Evolutionary conservation across 805 yeast genomes (phyloP), one percentile per base, ranked within the genome.

Genomic region (Torulaspora microellipsoides): DNA sequence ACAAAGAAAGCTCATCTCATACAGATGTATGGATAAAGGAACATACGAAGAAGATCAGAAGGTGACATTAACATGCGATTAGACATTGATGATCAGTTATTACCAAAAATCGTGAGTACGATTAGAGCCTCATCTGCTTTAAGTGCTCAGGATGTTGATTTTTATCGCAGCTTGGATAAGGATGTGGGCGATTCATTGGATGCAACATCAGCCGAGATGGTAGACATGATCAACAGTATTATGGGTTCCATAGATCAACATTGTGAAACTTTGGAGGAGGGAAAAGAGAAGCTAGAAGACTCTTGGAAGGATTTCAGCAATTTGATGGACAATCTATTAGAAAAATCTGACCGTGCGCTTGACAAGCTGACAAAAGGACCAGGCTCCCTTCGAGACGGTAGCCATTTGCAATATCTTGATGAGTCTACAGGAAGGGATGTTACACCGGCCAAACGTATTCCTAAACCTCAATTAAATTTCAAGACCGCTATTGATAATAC

Each of bases 111-210:
- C 10, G 42, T 47, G 33, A 32, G 40, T 9, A 68, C 81, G 3
- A 77, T 85, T 31, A 70, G 95, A 47, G 75, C 83, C 2, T 73
- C 95, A 0, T 70, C 83, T 3, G 80, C 85, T 2, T 63, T 90
- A 34, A 84, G 85, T 2, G 78, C 87, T 0, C 85, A 85, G 43
- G 98, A 91, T 67, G 73, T 89, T n/a, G 77, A 75, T 27, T 93
- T 90, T 56, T 78, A 80, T 62, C 69, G 73, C 36, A 78, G 85
- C 36, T 58, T 87, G 10, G 91, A 86, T 54, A 54, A 67, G 3
- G 56, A 61, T 1, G 57, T 81, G 11, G 64, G 71, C 8, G 49
- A 56, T 0, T 58, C 70, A 11, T 59, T 81, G 37, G 69, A 70
- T 8, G 51, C 52, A 1, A 57, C 76, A 0, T 70, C 80, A 3